Evolutionary conservation across 495 filamentous ascomycete species (phyloP).

Genomic region (Penicillium maclennaniae): DNA sequence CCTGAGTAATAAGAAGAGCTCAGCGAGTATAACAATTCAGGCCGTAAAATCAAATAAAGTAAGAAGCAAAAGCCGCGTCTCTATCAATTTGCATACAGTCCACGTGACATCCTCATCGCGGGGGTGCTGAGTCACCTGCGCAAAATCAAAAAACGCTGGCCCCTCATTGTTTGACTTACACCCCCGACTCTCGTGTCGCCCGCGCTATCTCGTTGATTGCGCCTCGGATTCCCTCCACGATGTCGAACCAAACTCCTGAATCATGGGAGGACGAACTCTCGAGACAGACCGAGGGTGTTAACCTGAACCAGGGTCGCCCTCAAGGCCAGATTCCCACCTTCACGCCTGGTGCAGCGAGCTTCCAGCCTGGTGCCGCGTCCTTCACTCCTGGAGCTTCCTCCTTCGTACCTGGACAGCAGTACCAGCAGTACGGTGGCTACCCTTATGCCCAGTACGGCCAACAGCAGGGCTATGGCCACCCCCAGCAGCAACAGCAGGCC

Average conservation of each 20-base stretch:
- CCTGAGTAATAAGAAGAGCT: neutral
- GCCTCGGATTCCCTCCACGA: slow-evolving; percentile 40
- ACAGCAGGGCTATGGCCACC: slow-evolving; percentile 47
- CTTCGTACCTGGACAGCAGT: slow-evolving; percentile 74
- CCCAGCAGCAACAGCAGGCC: slow-evolving; percentile 40
- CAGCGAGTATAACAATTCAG: neutral
- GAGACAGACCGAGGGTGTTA: slow-evolving; percentile 79
- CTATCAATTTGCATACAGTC: neutral
- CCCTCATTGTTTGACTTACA: slow-evolving; percentile 18
- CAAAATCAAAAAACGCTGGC: slow-evolving; percentile 25
- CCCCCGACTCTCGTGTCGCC: slow-evolving; percentile 18
- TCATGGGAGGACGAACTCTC: slow-evolving; percentile 96
- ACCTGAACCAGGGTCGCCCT: slow-evolving; percentile 75
- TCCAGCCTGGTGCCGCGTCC: slow-evolving; percentile 71
- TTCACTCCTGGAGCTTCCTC: slow-evolving; percentile 76
- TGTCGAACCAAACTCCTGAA: slow-evolving; percentile 76
- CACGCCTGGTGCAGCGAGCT: slow-evolving; percentile 37
- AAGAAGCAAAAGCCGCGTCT: neutral
- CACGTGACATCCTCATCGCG: slow-evolving; percentile 24
- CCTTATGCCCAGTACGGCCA: slow-evolving; percentile 38
- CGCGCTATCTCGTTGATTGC: slow-evolving; percentile 27
- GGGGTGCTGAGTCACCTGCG: slow-evolving; percentile 41
- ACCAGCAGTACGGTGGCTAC: slow-evolving; percentile 43
- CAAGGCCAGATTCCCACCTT: slow-evolving; percentile 53
- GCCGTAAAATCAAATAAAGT: neutral